These are phyloP conservation scores for Sequoia sempervirens DNA, from an alignment of 75 land plant species.

Conservation along the genomic window DNA sequence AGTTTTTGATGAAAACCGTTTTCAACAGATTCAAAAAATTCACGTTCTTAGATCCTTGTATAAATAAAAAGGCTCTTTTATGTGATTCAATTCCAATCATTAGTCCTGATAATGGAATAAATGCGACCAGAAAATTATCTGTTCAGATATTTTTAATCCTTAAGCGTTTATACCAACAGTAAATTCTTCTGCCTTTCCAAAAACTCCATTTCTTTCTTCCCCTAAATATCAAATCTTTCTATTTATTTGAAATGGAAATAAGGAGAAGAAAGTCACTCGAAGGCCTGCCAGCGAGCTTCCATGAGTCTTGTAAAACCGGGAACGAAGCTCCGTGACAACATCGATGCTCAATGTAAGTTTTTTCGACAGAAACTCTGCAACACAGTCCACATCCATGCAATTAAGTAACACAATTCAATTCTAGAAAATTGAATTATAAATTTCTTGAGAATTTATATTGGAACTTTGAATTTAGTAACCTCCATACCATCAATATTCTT, in stretches of 20 bases:
- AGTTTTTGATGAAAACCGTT: too few species aligned
- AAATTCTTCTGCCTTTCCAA: too few species aligned
- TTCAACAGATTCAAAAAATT: too few species aligned
- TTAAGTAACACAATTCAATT: background rate
- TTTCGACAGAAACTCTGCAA: slow-evolving; percentile 62
- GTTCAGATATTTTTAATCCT: background rate
- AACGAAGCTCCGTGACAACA: slow-evolving; percentile 43
- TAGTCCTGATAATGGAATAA: too few species aligned
- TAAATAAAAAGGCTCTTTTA: too few species aligned
- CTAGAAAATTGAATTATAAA: background rate
- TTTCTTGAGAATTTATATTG: background rate
- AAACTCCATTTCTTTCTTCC: too few species aligned
- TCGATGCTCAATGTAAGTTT: slow-evolving; percentile 48
- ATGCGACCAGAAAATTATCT: too few species aligned
- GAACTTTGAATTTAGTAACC: background rate
- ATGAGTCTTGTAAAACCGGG: slow-evolving; percentile 56
- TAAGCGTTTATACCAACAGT: background rate
- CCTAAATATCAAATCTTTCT: too few species aligned
- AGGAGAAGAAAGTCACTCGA: slow-evolving; percentile 31
- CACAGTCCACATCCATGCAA: background rate
- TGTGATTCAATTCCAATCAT: too few species aligned
- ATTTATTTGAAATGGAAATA: background rate
- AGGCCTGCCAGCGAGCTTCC: slow-evolving; percentile 89
- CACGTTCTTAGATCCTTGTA: too few species aligned
- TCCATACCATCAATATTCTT: slow-evolving; percentile 60